These are phyloP conservation scores for Flaveria sonorensis DNA, from an alignment of 129 eudicot species.

Conservation along the genomic window DNA sequence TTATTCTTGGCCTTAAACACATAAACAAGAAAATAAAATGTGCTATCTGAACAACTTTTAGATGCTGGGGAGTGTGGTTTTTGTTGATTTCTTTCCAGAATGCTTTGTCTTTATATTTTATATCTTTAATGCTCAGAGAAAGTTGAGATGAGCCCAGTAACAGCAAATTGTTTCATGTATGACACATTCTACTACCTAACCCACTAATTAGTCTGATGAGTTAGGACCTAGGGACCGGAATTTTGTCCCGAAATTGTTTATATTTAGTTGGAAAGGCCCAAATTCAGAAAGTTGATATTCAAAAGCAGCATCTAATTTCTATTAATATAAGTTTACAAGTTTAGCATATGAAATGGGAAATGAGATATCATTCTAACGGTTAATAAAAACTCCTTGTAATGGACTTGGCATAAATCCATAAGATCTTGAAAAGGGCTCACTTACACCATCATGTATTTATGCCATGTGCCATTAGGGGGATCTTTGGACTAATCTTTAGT, in stretches of 20 bases:
- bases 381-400: not conserved
- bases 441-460: not conserved
- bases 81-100: not conserved
- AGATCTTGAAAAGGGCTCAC: not conserved
- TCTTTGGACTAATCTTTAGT: not conserved
- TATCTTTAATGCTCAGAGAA: not conserved
- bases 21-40: not conserved
- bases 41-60: not conserved
- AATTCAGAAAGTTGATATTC: conserved; percentile 1
- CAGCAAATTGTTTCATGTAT: not conserved
- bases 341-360: not conserved
- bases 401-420: not conserved
- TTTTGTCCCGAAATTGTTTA: not conserved
- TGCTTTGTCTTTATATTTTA: not conserved
- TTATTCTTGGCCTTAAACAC: not conserved
- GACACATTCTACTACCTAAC: not conserved
- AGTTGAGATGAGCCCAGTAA: not conserved
- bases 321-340: not conserved
- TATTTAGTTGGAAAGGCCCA: conserved; percentile 3
- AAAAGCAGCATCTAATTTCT: not conserved
- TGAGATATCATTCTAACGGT: not conserved
- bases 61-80: conserved; percentile 1
- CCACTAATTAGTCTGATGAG: not conserved
- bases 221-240: not conserved
- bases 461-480: not conserved